Base-by-base conservation (phyloP, 192 early-diverging fungal genomes). In the Phlyctochytrium bullatum region DNA sequence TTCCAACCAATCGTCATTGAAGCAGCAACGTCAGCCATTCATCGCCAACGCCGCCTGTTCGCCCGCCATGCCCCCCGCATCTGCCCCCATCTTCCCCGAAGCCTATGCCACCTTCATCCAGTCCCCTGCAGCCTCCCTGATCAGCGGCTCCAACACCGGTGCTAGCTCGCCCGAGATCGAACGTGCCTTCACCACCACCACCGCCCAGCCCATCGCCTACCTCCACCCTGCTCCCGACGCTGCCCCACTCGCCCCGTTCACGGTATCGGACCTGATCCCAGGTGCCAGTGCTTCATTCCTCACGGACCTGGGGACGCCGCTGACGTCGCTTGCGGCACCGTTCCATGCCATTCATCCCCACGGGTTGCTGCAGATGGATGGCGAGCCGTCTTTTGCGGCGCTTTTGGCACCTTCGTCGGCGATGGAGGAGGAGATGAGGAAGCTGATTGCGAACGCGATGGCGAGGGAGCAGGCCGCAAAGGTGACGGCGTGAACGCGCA, bases 41-140 rank as follows among this genome's bases (percentile, higher is more conserved):
- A 60, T 6, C 28, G 54, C 1, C 64, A 66, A 30, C 64, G 54
- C 10, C 40, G 20, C 20, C 40, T 47, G 10, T n/a, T n/a, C n/a
- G n/a, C 10, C 40, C 40, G 6, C 20, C 20, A 20, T 47, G 6
- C 40, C 40, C 6, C 6, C 10, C 40, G 20, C 40, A 20, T 20
- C 40, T 47, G 40, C 40, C 40, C 20, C 40, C 40, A 6, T 47
- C 40, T 20, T 47, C 40, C 20, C 40, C 10, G 40, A 47, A 14
- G 40, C 10, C 40, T n/a, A n/a, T n/a, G 40, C 10, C 10, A 47
- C 40, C 10, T 47, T 6, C 10, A 47, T 47, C 10, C 40, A 20
- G 20, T 47, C 40, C 20, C 40, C 40, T 20, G 40, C 40, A 47
- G 40, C 40, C 40, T 20, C 6, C 10, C 6, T 6, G 20, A 14